Evolutionary conservation across 768 basidiomycete species (phyloP), one percentile per base, ranked within the genome.

Genomic region (Boletus insuetus): DNA sequence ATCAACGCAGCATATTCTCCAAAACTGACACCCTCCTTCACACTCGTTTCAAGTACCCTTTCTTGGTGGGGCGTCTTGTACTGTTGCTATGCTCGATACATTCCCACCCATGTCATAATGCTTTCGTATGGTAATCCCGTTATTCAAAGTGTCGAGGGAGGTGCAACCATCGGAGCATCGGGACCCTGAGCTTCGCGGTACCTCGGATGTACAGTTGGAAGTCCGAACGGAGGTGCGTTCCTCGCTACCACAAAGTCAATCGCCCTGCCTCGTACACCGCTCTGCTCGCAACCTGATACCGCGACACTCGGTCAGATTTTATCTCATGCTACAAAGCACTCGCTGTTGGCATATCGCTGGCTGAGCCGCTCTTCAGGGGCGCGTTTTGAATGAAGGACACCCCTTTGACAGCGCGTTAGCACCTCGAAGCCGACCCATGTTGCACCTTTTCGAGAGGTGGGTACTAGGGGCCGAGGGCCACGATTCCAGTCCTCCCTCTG

Each of bases 11-110:
- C 64, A 60, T 56, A 60, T 64, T 61, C 41, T 51, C 59, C 12
- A 50, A 59, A 72, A 59, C 45, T 49, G 59, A 64, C 68, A 55
- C 60, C 67, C 62, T 54, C 58, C 64, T 58, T 46, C 49, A 65
- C 69, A 53, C 63, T 70, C 69, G 43, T 70, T 70, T 65, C 42
- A 54, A 55, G 58, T 58, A 56, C 54, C 51, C 55, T 58, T 67
- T 59, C 58, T 58, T 64, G 64, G 64, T 55, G 64, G 59, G 59
- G 53, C 37, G 64, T 66, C 66, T 51, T 73, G 71, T 69, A 69
- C 61, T 69, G 64, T 71, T 62, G 55, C 58, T 55, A 69, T 71
- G 69, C 69, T 72, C 63, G 60, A 66, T 72, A 70, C 63, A 64
- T 62, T 62, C 59, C 60, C 63, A 49, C 3, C 70, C 66, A 70